These are phyloP conservation scores for Amanita subjunquillea DNA, from an alignment of 768 basidiomycete species.

Conservation along the genomic window DNA sequence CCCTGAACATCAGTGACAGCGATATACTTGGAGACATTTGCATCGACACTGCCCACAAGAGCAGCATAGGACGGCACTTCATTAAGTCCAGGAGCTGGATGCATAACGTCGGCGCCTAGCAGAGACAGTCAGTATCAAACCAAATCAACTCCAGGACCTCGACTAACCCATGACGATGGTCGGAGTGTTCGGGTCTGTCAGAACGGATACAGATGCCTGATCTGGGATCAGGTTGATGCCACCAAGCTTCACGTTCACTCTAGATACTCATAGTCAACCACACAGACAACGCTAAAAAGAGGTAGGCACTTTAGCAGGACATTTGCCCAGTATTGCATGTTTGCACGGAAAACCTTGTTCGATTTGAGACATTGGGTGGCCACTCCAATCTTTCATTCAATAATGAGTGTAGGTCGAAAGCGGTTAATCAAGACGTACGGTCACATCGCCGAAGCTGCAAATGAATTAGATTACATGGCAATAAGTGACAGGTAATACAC, in stretches of 20 bases:
- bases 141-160: slow-evolving; percentile 4
- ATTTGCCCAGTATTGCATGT: slow-evolving; percentile 73
- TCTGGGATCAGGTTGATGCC: slow-evolving; percentile 74
- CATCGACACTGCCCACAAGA: slow-evolving; percentile 68
- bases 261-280: slow-evolving; percentile 14
- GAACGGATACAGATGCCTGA: slow-evolving; percentile 38
- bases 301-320: slow-evolving; percentile 63
- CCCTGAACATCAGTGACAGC: slow-evolving; percentile 45
- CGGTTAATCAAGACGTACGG: slow-evolving; percentile 11
- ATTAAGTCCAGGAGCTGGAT: slow-evolving; percentile 65
- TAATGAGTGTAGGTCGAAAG: background rate
- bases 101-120: slow-evolving; percentile 68
- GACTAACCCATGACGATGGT: slow-evolving; percentile 65
- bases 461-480: background rate
- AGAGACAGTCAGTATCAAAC: background rate
- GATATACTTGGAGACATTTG: slow-evolving; percentile 55
- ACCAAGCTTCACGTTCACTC: slow-evolving; percentile 77
- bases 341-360: slow-evolving; percentile 51
- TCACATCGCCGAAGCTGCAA: slow-evolving; percentile 53
- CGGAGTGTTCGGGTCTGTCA: slow-evolving; percentile 58
- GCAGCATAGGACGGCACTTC: slow-evolving; percentile 71
- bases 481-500: slow-evolving; percentile 15
- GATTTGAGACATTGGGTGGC: slow-evolving; percentile 74
- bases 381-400: slow-evolving; percentile 48
- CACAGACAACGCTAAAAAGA: background rate